phyloP scores from a whole-genome alignment of 176 grass and related monocot genomes.

The Musa beccarii region DNA sequence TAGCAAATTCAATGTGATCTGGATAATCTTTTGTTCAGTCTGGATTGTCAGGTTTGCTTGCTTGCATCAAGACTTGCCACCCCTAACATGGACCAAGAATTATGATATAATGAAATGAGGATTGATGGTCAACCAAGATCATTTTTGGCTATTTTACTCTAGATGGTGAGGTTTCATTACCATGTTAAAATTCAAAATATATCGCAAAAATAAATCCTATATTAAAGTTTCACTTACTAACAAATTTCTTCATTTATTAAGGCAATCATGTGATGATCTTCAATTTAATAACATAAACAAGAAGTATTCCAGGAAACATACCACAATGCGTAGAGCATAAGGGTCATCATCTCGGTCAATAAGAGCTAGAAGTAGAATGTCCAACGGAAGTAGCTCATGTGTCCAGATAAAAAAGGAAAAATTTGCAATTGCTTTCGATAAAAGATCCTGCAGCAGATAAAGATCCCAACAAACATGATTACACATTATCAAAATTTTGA shows the following conservation, averaged over 20 bases:
- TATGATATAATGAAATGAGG: too few species aligned
- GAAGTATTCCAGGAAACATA: slow-evolving; percentile 29
- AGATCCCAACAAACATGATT: slow-evolving; percentile 15
- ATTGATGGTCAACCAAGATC: too few species aligned
- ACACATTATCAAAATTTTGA: slow-evolving; percentile 4
- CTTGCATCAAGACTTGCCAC: too few species aligned
- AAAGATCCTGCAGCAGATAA: slow-evolving; percentile 55
- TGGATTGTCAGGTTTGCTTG: too few species aligned
- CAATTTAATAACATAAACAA: background rate
- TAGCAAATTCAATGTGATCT: too few species aligned
- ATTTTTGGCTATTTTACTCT: too few species aligned
- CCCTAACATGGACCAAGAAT: too few species aligned
- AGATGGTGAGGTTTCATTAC: too few species aligned
- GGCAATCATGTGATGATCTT: background rate
- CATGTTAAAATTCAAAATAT: too few species aligned
- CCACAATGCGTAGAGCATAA: slow-evolving; percentile 84
- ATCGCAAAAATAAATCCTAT: too few species aligned
- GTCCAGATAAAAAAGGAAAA: slow-evolving; percentile 92
- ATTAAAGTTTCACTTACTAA: background rate
- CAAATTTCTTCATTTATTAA: background rate
- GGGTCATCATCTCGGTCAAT: slow-evolving; percentile 96
- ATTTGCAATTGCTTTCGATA: slow-evolving; percentile 79
- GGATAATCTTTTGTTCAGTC: too few species aligned
- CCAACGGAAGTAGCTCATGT: slow-evolving; percentile 85
- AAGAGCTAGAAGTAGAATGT: slow-evolving; percentile 89